Conservation (phyloP, 163 green algal genomes). For the Prototheca stagnorum region DNA sequence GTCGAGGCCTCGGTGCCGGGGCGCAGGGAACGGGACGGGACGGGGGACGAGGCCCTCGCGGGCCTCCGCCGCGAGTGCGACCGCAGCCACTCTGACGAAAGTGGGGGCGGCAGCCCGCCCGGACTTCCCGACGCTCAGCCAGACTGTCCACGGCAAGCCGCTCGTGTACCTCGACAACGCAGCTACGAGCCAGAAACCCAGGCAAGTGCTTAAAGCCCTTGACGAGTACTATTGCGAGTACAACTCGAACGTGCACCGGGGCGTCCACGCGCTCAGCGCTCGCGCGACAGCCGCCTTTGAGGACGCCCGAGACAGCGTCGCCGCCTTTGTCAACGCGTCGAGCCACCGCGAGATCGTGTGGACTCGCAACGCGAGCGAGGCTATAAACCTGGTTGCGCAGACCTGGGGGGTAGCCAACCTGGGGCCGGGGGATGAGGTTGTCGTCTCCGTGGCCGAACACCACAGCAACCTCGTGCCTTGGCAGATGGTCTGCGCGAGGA, state of each 20-base stretch:
- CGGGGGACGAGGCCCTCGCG: too few species aligned
- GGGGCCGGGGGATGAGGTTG: constrained; percentile 61
- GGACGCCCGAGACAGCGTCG: constrained; percentile 66
- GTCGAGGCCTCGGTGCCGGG: too few species aligned
- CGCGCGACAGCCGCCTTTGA: constrained; percentile 82
- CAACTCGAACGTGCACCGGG: constrained; percentile 96
- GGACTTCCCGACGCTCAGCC: constrained; percentile 80
- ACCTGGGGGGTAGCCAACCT: constrained; percentile 52
- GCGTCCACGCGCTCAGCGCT: constrained; percentile 67
- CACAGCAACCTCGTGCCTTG: constrained; percentile 81
- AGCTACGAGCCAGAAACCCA: constrained; percentile 92
- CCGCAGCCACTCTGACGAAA: too few species aligned
- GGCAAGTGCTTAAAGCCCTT: constrained; percentile 53
- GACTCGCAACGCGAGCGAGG: constrained; percentile 62
- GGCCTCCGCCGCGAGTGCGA: too few species aligned
- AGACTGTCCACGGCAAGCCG: constrained; percentile 66
- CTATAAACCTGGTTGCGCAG: constrained; percentile 72
- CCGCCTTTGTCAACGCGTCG: constrained; percentile 62
- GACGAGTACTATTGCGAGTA: constrained; percentile 65
- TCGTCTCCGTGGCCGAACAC: constrained; percentile 79
- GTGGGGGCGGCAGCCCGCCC: too few species aligned
- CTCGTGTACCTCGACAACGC: constrained; percentile 97
- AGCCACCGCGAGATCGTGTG: constrained; percentile 62
- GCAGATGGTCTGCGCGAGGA: constrained; percentile 56
- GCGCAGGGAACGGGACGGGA: too few species aligned